Percentiles rank a stretch among this genome's conserved stretches.
Evolutionary conservation across 1,139 yeast genomes (phyloP).

Genomic region (Nakaseomyces kungkrabaensis): DNA sequence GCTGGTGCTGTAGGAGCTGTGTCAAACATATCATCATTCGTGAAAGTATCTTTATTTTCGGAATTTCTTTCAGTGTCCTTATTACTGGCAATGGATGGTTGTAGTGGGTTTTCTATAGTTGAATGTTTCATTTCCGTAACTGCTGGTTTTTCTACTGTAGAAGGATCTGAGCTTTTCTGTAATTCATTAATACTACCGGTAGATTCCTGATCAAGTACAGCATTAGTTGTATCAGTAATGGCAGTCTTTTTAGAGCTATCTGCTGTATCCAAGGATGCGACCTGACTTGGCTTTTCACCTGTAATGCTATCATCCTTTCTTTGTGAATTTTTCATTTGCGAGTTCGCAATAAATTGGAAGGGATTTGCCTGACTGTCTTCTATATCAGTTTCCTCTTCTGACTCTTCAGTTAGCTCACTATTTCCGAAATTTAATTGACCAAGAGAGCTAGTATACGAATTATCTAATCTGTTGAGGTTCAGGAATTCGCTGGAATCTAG

Average conservation of each 20-base stretch:
- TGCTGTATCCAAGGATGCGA: too few species aligned
- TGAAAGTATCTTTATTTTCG: neutral
- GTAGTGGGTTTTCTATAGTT: neutral
- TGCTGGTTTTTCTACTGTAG: too few species aligned
- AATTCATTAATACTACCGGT: too few species aligned
- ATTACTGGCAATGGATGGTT: neutral
- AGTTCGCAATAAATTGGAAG: neutral
- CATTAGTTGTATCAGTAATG: too few species aligned
- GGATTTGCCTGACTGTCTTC: constrained; percentile 1
- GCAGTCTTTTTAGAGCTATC: too few species aligned
- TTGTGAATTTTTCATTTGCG: neutral
- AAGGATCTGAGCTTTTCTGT: too few species aligned
- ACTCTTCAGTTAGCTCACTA: neutral
- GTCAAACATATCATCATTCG: neutral
- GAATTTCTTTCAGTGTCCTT: neutral
- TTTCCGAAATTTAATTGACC: constrained; percentile 5
- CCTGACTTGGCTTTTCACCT: neutral
- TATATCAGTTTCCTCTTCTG: constrained; percentile 1
- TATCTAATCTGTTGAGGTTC: constrained; percentile 5
- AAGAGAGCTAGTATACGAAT: neutral
- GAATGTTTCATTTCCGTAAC: too few species aligned
- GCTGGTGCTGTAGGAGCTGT: neutral
- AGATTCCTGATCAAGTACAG: too few species aligned
- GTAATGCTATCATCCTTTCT: neutral
- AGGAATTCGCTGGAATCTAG: constrained; percentile 6